phyloP scores from a whole-genome alignment of 2,329 filamentous ascomycete genomes.

The Verticillium alfalfae region DNA sequence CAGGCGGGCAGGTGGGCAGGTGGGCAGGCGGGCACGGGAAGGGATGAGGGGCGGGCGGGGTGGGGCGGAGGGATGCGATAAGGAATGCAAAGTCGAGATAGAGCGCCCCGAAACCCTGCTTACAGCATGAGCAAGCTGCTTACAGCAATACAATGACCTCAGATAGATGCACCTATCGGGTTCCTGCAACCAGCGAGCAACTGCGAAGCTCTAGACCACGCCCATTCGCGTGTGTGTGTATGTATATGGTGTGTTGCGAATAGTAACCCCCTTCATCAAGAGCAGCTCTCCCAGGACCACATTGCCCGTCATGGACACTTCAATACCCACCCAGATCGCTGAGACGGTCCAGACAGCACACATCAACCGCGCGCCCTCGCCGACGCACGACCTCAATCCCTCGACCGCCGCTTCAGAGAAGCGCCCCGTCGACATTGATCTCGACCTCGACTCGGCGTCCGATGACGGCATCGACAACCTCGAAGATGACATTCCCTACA shows the following conservation, averaged over 20 bases:
- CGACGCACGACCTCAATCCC: conserved; percentile 72
- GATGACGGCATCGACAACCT: conserved; percentile 40
- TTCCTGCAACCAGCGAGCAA: background rate
- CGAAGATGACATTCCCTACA: conserved; percentile 65
- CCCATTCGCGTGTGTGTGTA: no score
- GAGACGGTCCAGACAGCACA: conserved; percentile 77
- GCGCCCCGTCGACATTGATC: conserved; percentile 41
- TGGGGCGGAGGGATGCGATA: no score
- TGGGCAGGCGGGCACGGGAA: background rate
- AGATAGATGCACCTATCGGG: background rate
- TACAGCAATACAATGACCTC: background rate
- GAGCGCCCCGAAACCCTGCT: background rate
- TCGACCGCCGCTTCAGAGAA: conserved; percentile 67
- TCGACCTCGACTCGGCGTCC: conserved; percentile 27
- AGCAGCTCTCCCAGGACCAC: background rate
- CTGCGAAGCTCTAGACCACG: background rate
- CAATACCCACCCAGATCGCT: conserved; percentile 62
- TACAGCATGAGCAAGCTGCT: background rate
- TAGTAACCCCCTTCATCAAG: background rate
- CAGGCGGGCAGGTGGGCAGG: background rate
- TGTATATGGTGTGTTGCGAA: no score
- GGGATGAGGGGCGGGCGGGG: background rate
- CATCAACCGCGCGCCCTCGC: conserved; percentile 67
- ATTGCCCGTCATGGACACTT: conserved; percentile 35
- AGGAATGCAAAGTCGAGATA: no score